A percentile compares a stretch with the other conserved stretches of the same genome.
Conservation (phyloP, 805 yeast species). For the Nakazawaea siamensis region DNA sequence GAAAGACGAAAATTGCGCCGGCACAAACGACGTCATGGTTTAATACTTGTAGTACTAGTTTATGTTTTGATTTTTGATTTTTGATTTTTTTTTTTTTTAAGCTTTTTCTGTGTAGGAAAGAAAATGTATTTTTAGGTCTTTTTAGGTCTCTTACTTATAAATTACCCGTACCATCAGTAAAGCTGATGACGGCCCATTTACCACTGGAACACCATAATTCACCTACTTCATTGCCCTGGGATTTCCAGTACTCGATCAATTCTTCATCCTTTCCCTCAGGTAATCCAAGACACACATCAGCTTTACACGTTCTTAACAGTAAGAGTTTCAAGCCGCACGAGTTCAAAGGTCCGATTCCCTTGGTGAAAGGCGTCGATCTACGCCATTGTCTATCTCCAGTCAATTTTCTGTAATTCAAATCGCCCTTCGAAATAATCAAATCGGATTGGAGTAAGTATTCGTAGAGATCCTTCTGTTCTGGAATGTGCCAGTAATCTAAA, state of each 20-base stretch:
- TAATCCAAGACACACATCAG: constrained; percentile 90
- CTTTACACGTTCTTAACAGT: constrained; percentile 88
- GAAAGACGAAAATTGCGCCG: constrained; percentile 26
- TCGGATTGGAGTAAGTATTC: constrained; percentile 53
- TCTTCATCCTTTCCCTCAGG: constrained; percentile 64
- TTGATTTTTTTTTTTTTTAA: too few relatives aligned
- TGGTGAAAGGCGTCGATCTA: constrained; percentile 62
- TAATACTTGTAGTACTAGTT: too few relatives aligned
- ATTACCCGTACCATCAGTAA: constrained; percentile 26
- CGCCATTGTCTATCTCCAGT: constrained; percentile 91
- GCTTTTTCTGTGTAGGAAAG: background rate
- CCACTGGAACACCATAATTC: constrained; percentile 85
- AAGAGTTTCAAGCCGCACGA: constrained; percentile 54
- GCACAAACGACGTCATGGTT: constrained; percentile 21
- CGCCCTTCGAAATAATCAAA: constrained; percentile 86
- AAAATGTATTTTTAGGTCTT: background rate
- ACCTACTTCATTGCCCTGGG: constrained; percentile 53
- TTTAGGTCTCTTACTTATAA: constrained; percentile 1
- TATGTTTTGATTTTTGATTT: too few relatives aligned
- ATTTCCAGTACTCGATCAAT: constrained; percentile 48
- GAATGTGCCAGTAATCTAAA: constrained; percentile 66
- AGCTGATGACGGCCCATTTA: constrained; percentile 87
- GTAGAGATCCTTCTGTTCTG: constrained; percentile 42
- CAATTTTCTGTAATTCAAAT: constrained; percentile 87
- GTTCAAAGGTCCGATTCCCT: constrained; percentile 66